phyloP scores from a whole-genome alignment of 2,329 filamentous ascomycete species.

The Colletotrichum lentis region DNA sequence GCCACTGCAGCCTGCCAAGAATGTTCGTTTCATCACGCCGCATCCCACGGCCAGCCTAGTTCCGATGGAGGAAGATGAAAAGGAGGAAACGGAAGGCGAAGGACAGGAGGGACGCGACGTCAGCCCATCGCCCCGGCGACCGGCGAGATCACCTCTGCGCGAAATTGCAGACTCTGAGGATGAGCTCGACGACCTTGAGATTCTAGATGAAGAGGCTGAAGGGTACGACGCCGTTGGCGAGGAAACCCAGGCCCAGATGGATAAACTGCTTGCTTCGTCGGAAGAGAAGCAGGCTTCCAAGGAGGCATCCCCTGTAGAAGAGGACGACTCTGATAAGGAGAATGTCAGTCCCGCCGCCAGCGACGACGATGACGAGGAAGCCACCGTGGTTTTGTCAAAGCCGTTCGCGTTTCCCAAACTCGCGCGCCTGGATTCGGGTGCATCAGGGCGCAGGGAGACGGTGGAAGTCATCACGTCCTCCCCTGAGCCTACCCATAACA shows the following conservation, averaged over 20 bases:
- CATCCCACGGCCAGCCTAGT: conserved; percentile 33
- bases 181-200: conserved; percentile 43
- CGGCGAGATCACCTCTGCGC: conserved; percentile 18
- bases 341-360: conserved; percentile 24
- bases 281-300: conserved; percentile 26
- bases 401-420: conserved; percentile 20
- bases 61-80: conserved; percentile 23
- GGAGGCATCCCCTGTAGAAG: conserved; percentile 21
- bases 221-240: conserved; percentile 37
- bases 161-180: conserved; percentile 63
- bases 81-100: conserved; percentile 22
- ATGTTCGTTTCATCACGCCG: conserved; percentile 35
- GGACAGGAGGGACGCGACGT: conserved; percentile 11
- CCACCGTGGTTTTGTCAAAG: conserved; percentile 28
- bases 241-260: conserved; percentile 37
- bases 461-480: conserved; percentile 35
- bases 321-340: conserved; percentile 36
- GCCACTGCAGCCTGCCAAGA: conserved; percentile 40
- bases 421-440: background rate
- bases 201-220: conserved; percentile 36
- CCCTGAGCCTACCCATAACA: conserved; percentile 21
- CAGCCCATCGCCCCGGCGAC: conserved; percentile 29
- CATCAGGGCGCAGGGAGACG: conserved; percentile 27
- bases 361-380: conserved; percentile 28
- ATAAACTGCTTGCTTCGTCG: conserved; percentile 33